Evolutionary conservation across 1,139 yeast genomes (phyloP), one percentile per base, ranked within the genome.

Genomic region (Cylindricascospora bacillispora): DNA sequence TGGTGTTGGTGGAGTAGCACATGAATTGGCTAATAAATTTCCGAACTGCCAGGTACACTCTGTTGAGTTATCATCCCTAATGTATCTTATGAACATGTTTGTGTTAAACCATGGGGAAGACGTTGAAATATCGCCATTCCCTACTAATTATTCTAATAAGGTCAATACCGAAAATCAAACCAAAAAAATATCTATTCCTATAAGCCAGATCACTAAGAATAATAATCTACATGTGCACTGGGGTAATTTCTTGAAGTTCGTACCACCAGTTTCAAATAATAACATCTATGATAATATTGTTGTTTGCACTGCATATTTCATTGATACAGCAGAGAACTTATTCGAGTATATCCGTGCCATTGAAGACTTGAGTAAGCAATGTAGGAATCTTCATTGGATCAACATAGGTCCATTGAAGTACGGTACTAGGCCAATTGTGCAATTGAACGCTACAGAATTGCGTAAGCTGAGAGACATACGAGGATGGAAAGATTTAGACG

Each of bases 401-500:
- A 83, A 83, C 48, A 65, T 72, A 13, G 95, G 95, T 0, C 95
- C 95, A 0, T 60, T 83, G 37, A 83, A 83, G 52, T 83, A 83
- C 56, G 95, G 95, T 0, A 73, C 83, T 3, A 85, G 86, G 2
- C 92, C 95, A 1, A 71, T 68, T 40, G 79, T 75, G 2, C 93
- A 82, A 50, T 57, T 81, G 16, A 75, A 73, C 19, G 60, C 69
- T 13, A 74, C 74, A 13, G 95, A 83, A 46, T 48, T 83, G 27
- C 50, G 56, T 11, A 41, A 50, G n/a, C 45, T 78, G 9, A 58
- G 85, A 22, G 38, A 50, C 15, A 33, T 58, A 2, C 59, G 73
- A 55, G 86, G 86, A 1, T 83, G 93, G 92, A 50, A 48, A 12
- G 73, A 77, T 35, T 37, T 66, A 0, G 21, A 32, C 17, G 59